Conservation (phyloP, 495 filamentous ascomycete genomes). For the Monascus purpureus region DNA sequence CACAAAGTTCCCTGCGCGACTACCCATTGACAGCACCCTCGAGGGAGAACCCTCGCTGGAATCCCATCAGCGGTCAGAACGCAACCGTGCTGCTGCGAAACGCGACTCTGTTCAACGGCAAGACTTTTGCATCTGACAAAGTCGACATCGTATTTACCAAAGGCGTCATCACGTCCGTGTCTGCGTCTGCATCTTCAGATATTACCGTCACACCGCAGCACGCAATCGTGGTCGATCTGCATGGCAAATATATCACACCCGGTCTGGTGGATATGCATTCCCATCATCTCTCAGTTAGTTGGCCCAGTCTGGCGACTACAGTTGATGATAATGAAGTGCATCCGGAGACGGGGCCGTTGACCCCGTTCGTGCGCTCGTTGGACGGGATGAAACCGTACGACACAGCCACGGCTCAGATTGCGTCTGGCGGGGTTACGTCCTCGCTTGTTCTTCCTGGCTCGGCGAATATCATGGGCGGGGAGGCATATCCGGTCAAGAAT, state of each 20-base stretch:
- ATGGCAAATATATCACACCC: slow-evolving; percentile 42
- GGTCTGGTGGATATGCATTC: slow-evolving; percentile 58
- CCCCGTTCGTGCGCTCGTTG: slow-evolving; percentile 44
- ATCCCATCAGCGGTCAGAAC: slow-evolving; percentile 1
- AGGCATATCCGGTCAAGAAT: slow-evolving; percentile 51
- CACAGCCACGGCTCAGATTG: slow-evolving; percentile 43
- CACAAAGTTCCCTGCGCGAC: too few relatives aligned
- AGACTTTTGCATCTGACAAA: background rate
- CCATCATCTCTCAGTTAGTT: slow-evolving; percentile 21
- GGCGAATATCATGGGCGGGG: slow-evolving; percentile 54
- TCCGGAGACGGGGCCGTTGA: slow-evolving; percentile 18
- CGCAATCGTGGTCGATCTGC: background rate
- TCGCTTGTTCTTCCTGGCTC: slow-evolving; percentile 50
- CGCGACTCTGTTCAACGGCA: slow-evolving; percentile 4
- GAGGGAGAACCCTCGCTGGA: slow-evolving; percentile 5
- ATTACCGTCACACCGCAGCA: background rate
- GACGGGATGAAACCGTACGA: slow-evolving; percentile 42
- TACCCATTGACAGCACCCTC: too few relatives aligned
- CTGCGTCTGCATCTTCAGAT: background rate
- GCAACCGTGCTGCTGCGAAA: slow-evolving; percentile 2
- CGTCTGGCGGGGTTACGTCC: slow-evolving; percentile 53
- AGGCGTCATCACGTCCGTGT: slow-evolving; percentile 3
- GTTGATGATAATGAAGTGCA: slow-evolving; percentile 11
- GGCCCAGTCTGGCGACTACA: slow-evolving; percentile 12
- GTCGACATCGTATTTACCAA: slow-evolving; percentile 3